Percentiles rank a stretch among this genome's conserved stretches.
Conservation (phyloP, 495 filamentous ascomycete species). For the Xylaria cubensis region DNA sequence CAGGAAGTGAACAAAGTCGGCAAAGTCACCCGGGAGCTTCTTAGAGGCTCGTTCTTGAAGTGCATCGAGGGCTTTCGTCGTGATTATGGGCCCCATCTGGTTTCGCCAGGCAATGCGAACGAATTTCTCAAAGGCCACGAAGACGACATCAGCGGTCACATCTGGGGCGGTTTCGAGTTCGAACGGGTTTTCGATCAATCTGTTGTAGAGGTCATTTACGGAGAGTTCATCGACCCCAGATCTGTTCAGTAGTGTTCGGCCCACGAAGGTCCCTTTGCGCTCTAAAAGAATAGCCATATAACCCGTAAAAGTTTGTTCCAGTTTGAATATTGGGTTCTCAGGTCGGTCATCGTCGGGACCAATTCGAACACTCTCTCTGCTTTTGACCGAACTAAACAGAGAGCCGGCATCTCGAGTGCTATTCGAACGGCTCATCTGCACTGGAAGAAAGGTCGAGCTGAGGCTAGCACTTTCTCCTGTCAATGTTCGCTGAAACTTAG, state of each 20-base stretch:
- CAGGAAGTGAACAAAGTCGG: slow-evolving; percentile 78
- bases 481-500: slow-evolving; percentile 49
- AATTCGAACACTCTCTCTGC: slow-evolving; percentile 54
- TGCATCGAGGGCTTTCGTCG: slow-evolving; percentile 64
- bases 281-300: slow-evolving; percentile 83
- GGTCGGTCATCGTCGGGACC: slow-evolving; percentile 54
- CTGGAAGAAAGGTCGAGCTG: slow-evolving; percentile 40
- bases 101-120: slow-evolving; percentile 86
- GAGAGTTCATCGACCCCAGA: slow-evolving; percentile 74
- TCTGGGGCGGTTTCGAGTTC: slow-evolving; percentile 76
- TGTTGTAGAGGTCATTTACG: slow-evolving; percentile 92
- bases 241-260: slow-evolving; percentile 72
- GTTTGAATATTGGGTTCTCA: slow-evolving; percentile 64
- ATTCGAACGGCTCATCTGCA: slow-evolving; percentile 44
- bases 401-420: slow-evolving; percentile 54
- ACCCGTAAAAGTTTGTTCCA: slow-evolving; percentile 86
- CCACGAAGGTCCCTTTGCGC: slow-evolving; percentile 85
- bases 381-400: slow-evolving; percentile 53
- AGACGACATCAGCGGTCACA: slow-evolving; percentile 84
- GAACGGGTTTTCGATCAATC: slow-evolving; percentile 79
- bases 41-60: slow-evolving; percentile 79
- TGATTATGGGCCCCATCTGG: slow-evolving; percentile 83
- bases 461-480: slow-evolving; percentile 42
- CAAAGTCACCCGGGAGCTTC: slow-evolving; percentile 78
- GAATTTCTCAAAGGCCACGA: slow-evolving; percentile 94